Evolutionary conservation across 345 rosid species (phyloP), one percentile per base, ranked within the genome.

Genomic region (Lepidium didymum): DNA sequence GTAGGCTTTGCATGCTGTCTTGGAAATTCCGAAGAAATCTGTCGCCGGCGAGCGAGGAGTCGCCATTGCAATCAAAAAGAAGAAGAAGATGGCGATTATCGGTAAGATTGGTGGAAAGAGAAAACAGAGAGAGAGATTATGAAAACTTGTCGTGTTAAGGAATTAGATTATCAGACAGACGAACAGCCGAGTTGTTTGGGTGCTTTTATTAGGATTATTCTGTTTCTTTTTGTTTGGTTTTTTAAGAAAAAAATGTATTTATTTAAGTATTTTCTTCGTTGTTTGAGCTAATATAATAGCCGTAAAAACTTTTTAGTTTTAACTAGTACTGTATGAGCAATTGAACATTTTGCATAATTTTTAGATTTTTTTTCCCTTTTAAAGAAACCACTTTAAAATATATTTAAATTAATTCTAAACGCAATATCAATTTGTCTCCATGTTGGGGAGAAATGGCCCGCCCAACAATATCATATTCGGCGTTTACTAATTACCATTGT

Each of bases 1-100:
- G 83, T 80, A 86, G 0, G 85, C 87, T 77, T 78, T 90, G 62
- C 83, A 78, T 64, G 80, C 77, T 60, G 76, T 71, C 33, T 63
- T 75, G 1, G 76, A 46, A 11, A 81, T 62, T 45, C 85, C 83
- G 43, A 86, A 75, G 67, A 68, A 72, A 67, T 83, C 85, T 37
- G 79, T 35, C 25, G 69, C 49, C 38, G 78, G 67, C 14, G 87
- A 59, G 1, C 86, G 79, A 5, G 74, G 76, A 69, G 49, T 70
- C 23, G 68, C 83, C 91, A 83, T 86, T 40, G 31, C n/a, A 43
- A 46, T 11, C 29, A 68, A 5, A 64, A 47, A 10, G 42, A 14
- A 4, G 41, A 49, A 64, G 45, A 54, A 13, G 68, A 55, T 12
- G 42, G 15, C 5, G 59, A 54, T 57, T 74, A 56, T 68, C 46